Percentiles rank a stretch among this genome's conserved stretches.
These are phyloP conservation scores for Rhizopogon rudus DNA, from an alignment of 768 basidiomycete species.

Conservation along the genomic window DNA sequence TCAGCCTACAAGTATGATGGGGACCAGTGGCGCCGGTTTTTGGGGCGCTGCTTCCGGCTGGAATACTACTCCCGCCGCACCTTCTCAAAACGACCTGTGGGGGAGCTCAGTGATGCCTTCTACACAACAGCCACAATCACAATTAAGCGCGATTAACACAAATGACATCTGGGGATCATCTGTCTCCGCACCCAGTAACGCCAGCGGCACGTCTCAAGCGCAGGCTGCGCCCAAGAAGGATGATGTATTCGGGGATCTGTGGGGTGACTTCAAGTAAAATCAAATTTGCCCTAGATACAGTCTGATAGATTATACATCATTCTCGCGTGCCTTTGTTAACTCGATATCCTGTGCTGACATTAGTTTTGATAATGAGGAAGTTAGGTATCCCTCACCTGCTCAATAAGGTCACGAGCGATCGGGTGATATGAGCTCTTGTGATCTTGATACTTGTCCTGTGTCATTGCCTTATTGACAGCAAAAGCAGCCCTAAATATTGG, in stretches of 20 bases:
- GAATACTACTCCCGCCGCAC: slow-evolving; percentile 32
- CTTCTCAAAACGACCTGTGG: slow-evolving; percentile 32
- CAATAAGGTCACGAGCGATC: slow-evolving; percentile 69
- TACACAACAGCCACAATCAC: slow-evolving; percentile 19
- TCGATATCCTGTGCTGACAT: background rate
- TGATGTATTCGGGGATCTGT: slow-evolving; percentile 78
- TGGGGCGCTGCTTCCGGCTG: slow-evolving; percentile 72
- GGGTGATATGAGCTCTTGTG: slow-evolving; percentile 64
- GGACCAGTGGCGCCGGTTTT: slow-evolving; percentile 45
- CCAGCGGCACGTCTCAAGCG: slow-evolving; percentile 27
- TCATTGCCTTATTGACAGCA: slow-evolving; percentile 49
- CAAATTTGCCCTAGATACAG: background rate
- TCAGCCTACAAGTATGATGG: slow-evolving; percentile 48
- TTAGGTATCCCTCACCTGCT: slow-evolving; percentile 46
- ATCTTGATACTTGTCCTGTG: slow-evolving; percentile 42
- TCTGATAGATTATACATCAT: slow-evolving; percentile 1
- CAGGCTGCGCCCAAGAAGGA: slow-evolving; percentile 54
- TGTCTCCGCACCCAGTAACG: slow-evolving; percentile 15
- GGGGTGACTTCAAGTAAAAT: slow-evolving; percentile 74
- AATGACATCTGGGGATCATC: slow-evolving; percentile 57
- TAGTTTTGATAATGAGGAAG: background rate
- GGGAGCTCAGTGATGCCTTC: slow-evolving; percentile 14
- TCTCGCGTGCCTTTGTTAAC: background rate
- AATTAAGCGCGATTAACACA: slow-evolving; percentile 27
- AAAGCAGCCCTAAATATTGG: slow-evolving; percentile 54